Evolutionary conservation across 106 monocot species (phyloP), one percentile per base, ranked within the genome.

Genomic region (Dioscorea dumetorum): DNA sequence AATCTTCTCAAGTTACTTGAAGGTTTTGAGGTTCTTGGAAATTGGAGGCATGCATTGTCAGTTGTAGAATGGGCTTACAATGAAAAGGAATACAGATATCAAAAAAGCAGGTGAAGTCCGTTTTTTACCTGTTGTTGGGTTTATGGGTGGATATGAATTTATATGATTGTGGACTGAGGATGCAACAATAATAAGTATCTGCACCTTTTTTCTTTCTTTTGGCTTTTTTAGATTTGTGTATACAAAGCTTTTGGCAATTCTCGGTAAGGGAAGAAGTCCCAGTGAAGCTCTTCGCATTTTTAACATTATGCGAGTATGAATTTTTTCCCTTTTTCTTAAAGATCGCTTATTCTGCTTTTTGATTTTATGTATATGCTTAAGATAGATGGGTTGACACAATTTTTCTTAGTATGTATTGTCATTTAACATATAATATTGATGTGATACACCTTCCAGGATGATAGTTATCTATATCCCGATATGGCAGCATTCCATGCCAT

Each of bases 401-500:
- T 73, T 0, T 60, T 0, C 15, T 35, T 11, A 6, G n/a, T 61
- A 23, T 58, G 2, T 61, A 0, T 8, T 54, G 49, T 15, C 65
- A 48, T 23, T 49, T 73, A 3, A 21, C 64, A 58, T 8, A 16
- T 58, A 8, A n/a, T 58, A 5, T 71, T 64, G 23, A 59, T 67
- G 23, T 2, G 10, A 59, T 59, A 23, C 0, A 32, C 60, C 64
- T 41, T 77, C 48, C 70, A 97, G 97, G 80, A 78, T 33, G 91
- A 92, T 65, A 84, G 75, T 17, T 86, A 87, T 69, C 77, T 87
- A 72, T 97, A 89, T 77, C 97, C 97, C 74, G 97, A 97, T 79
- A 86, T 97, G 92, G 80, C 86, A 57, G 97, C 89, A 53, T 97
- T 89, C 71, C 97, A 92, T 48, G 70, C 76, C 52, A 92, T 97